A percentile compares a stretch with the other conserved stretches of the same genome.
These are phyloP conservation scores for Cudoniella acicularis DNA, from an alignment of 495 filamentous ascomycete genomes.

Conservation along the genomic window DNA sequence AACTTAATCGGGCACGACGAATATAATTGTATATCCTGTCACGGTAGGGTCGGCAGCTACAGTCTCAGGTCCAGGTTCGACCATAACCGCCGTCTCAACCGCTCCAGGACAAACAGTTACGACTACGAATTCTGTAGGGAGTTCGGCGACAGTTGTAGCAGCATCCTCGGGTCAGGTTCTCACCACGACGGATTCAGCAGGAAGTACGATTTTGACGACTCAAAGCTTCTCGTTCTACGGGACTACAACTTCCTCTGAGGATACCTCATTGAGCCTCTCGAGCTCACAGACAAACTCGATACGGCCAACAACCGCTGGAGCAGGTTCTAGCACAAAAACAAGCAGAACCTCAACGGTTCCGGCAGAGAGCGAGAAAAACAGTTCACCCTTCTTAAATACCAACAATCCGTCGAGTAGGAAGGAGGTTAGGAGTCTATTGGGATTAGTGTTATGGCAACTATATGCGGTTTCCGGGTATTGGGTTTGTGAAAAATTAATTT, in stretches of 20 bases:
- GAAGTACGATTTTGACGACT: slow-evolving; percentile 2
- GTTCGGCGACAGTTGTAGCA: background rate
- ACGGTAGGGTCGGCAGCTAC: slow-evolving; percentile 9
- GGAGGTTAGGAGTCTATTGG: background rate
- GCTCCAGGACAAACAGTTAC: slow-evolving; percentile 10
- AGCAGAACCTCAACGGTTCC: background rate
- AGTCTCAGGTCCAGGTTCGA: slow-evolving; percentile 3
- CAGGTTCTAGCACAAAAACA: background rate
- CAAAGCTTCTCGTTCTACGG: background rate
- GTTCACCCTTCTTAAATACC: background rate
- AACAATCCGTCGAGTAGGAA: background rate
- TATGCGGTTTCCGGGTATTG: background rate
- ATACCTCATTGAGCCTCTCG: background rate
- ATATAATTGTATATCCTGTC: slow-evolving; percentile 8
- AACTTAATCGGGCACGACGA: slow-evolving; percentile 1
- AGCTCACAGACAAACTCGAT: too few relatives aligned
- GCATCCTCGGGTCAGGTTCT: background rate
- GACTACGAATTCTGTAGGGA: slow-evolving; percentile 10
- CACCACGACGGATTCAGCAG: slow-evolving; percentile 14
- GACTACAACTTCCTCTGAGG: background rate
- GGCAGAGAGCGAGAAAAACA: background rate
- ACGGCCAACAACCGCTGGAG: too few relatives aligned
- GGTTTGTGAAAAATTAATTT: too few relatives aligned
- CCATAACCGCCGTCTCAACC: background rate
- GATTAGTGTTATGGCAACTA: background rate